A percentile compares a stretch with the other conserved stretches of the same genome.
Conservation (phyloP, 139 green algal genomes). For the Astrephomene gubernaculifera region DNA sequence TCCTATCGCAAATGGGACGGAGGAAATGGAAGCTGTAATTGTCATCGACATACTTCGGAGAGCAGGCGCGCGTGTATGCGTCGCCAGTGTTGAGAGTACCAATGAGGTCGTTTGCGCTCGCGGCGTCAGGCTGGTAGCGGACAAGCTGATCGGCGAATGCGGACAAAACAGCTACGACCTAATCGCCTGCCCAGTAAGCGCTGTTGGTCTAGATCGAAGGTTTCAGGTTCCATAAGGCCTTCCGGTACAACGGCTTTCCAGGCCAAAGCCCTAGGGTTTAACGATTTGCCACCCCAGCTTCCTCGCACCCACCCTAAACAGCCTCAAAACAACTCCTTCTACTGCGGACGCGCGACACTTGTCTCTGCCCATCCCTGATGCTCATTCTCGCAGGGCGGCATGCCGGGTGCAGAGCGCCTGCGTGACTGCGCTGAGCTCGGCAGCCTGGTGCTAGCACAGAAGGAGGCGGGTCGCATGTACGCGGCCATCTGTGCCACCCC, state of each 20-base stretch:
- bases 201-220: not conserved
- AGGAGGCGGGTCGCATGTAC: slow-evolving; percentile 53
- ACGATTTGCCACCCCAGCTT: too few species aligned
- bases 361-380: not conserved
- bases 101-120: slow-evolving; percentile 69
- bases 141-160: slow-evolving; percentile 71
- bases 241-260: too few species aligned
- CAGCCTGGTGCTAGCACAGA: slow-evolving; percentile 75
- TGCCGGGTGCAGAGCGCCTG: slow-evolving; percentile 94
- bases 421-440: slow-evolving; percentile 73
- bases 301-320: not conserved
- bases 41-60: slow-evolving; percentile 92
- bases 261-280: too few species aligned
- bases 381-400: slow-evolving; percentile 79
- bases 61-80: slow-evolving; percentile 71
- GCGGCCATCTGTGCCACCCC: slow-evolving; percentile 97
- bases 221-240: too few species aligned
- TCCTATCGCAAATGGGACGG: slow-evolving; percentile 85
- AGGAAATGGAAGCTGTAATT: slow-evolving; percentile 94
- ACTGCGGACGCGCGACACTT: not conserved
- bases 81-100: slow-evolving; percentile 86
- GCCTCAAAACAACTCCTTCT: too few species aligned
- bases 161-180: slow-evolving; percentile 77
- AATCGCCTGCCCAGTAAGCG: slow-evolving; percentile 84
- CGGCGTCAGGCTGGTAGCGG: slow-evolving; percentile 86